Conservation (phyloP, 2,329 filamentous ascomycete genomes). For the Ophiocordyceps camponoti-rufipedis region DNA sequence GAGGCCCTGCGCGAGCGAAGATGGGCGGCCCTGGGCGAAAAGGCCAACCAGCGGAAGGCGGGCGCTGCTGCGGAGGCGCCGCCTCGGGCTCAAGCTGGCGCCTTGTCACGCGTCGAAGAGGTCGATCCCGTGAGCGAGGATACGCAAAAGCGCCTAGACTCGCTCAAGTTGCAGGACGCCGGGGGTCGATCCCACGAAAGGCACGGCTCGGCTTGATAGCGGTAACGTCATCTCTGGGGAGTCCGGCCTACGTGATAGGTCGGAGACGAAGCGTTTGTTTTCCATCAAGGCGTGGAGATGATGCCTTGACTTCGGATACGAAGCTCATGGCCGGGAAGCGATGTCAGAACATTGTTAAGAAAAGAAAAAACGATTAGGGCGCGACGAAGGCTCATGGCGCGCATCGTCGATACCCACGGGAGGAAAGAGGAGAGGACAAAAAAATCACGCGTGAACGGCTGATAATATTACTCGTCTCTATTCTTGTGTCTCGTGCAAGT, state of each 20-base stretch:
- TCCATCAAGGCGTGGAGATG: neutral
- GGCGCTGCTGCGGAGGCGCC: constrained; percentile 10
- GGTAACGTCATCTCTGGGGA: constrained; percentile 14
- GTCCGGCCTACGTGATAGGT: neutral
- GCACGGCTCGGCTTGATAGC: constrained; percentile 39
- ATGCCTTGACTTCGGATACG: no score
- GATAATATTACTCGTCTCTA: no score
- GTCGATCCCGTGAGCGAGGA: constrained; percentile 65
- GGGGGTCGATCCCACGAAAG: constrained; percentile 43
- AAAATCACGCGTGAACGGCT: no score
- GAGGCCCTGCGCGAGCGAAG: constrained; percentile 68
- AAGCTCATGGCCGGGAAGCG: neutral
- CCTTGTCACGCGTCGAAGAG: constrained; percentile 46
- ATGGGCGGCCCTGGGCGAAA: constrained; percentile 73
- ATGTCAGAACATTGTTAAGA: neutral
- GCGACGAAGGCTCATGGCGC: no score
- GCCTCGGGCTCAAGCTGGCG: constrained; percentile 18
- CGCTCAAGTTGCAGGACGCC: constrained; percentile 75
- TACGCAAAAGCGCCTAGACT: constrained; percentile 74
- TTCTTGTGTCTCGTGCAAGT: no score
- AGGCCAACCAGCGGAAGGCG: constrained; percentile 51
- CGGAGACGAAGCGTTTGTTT: neutral
- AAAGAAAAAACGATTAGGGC: neutral
- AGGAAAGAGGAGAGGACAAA: no score
- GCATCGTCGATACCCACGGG: no score